Conservation (phyloP, 2,329 filamentous ascomycete species). For the Penicillium sp. region DNA sequence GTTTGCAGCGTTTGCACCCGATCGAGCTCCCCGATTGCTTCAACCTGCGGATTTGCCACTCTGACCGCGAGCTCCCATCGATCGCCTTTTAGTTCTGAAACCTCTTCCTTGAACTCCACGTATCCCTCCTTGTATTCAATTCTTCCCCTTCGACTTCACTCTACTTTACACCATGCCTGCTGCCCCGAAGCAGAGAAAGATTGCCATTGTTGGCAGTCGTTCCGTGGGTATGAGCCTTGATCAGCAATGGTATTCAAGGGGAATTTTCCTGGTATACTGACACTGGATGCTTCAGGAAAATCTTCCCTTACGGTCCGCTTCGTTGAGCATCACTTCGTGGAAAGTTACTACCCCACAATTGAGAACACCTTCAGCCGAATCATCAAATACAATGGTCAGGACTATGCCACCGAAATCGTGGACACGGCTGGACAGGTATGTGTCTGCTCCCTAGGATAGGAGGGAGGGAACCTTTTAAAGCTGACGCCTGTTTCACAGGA, state of each 20-base stretch:
- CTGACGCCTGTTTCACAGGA: constrained; percentile 58
- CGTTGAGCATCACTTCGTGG: constrained; percentile 96
- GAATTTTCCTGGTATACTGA: not conserved
- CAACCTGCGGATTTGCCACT: constrained; percentile 24
- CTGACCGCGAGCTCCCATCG: constrained; percentile 7
- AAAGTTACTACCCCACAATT: constrained; percentile 98
- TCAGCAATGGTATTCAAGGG: not conserved
- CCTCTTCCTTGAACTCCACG: not conserved
- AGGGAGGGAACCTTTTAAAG: not conserved
- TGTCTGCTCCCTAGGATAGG: constrained; percentile 5
- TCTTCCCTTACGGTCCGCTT: constrained; percentile 96
- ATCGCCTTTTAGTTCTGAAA: not conserved
- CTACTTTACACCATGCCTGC: constrained; percentile 57
- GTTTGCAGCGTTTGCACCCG: constrained; percentile 28
- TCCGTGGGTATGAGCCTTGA: constrained; percentile 68
- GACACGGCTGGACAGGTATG: constrained; percentile 91
- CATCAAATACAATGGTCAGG: constrained; percentile 89
- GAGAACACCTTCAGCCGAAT: constrained; percentile 98
- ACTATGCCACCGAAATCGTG: constrained; percentile 95
- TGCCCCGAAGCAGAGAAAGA: constrained; percentile 84
- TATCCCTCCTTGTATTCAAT: not conserved
- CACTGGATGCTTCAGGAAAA: constrained; percentile 62
- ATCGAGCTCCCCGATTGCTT: constrained; percentile 22
- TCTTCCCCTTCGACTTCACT: not conserved
- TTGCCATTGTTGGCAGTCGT: constrained; percentile 92